phyloP scores from a whole-genome alignment of 306 rosid species.

The Geum urbanum region DNA sequence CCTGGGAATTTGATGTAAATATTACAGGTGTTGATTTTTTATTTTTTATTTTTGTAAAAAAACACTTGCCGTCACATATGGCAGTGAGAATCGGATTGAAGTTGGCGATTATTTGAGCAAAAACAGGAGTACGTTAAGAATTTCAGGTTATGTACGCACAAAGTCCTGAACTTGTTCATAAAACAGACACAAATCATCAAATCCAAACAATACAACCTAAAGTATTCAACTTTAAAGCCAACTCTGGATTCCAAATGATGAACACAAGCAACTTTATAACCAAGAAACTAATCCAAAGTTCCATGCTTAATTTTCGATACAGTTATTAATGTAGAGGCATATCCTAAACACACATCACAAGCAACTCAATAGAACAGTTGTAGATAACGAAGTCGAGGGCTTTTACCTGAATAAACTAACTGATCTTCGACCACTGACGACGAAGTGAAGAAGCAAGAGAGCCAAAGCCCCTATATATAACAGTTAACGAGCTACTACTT shows the following conservation, averaged over 20 bases:
- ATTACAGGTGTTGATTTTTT: too few species aligned
- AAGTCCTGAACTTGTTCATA: neutral
- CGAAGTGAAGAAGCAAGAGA: neutral
- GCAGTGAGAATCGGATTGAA: too few species aligned
- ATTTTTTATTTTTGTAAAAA: too few species aligned
- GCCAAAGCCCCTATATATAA: conserved; percentile 5
- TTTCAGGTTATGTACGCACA: neutral
- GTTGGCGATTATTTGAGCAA: too few species aligned
- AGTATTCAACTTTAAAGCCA: neutral
- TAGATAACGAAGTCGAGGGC: neutral
- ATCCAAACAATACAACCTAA: neutral
- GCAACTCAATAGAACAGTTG: neutral
- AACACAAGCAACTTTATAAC: neutral
- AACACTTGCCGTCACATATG: too few species aligned
- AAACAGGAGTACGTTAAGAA: neutral
- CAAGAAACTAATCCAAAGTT: neutral
- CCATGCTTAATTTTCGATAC: neutral
- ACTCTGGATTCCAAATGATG: neutral
- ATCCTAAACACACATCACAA: neutral
- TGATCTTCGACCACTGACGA: neutral
- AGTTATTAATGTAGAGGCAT: neutral
- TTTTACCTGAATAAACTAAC: neutral
- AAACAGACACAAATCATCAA: neutral
- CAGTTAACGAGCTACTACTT: neutral
- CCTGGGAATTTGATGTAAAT: neutral